These are phyloP conservation scores for Boletus rubroflammeus DNA, from an alignment of 768 basidiomycete genomes.

Conservation along the genomic window DNA sequence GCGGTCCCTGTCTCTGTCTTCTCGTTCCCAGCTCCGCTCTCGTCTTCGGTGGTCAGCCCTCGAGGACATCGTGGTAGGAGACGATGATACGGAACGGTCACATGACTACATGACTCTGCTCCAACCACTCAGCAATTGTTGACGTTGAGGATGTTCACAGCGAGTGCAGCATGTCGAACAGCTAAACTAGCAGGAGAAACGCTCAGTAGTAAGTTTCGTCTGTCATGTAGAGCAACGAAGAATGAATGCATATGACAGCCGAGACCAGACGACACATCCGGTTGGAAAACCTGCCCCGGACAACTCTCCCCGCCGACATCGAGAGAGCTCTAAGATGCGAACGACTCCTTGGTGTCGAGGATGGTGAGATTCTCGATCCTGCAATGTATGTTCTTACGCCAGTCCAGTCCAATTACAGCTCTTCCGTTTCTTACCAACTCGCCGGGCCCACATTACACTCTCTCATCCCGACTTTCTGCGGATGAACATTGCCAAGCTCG, in stretches of 20 bases:
- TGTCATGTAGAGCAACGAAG: neutral
- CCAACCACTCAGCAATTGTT: neutral
- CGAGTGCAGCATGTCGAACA: slow-evolving; percentile 22
- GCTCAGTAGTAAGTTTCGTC: slow-evolving; percentile 13
- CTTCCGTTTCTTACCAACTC: slow-evolving; percentile 54
- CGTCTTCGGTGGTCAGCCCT: slow-evolving; percentile 52
- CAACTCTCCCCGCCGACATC: slow-evolving; percentile 55
- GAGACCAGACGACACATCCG: slow-evolving; percentile 41
- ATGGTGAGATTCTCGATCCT: slow-evolving; percentile 25
- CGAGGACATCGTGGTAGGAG: slow-evolving; percentile 53
- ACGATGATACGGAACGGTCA: slow-evolving; percentile 19
- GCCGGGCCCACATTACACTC: slow-evolving; percentile 56
- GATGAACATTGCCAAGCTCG: slow-evolving; percentile 41
- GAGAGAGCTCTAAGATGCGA: slow-evolving; percentile 40
- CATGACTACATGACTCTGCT: slow-evolving; percentile 18
- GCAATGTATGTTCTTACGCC: slow-evolving; percentile 6
- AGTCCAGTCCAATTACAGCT: slow-evolving; percentile 57
- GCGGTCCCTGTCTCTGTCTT: slow-evolving; percentile 28
- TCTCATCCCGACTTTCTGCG: slow-evolving; percentile 42
- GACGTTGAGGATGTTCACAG: slow-evolving; percentile 14
- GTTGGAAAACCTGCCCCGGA: slow-evolving; percentile 47
- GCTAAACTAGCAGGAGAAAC: slow-evolving; percentile 6
- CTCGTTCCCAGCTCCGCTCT: slow-evolving; percentile 62
- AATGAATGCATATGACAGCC: slow-evolving; percentile 11
- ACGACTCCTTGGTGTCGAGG: slow-evolving; percentile 43